Base-by-base conservation (phyloP, 2,329 filamentous ascomycete genomes). In the Cladophialophora bantiana region DNA sequence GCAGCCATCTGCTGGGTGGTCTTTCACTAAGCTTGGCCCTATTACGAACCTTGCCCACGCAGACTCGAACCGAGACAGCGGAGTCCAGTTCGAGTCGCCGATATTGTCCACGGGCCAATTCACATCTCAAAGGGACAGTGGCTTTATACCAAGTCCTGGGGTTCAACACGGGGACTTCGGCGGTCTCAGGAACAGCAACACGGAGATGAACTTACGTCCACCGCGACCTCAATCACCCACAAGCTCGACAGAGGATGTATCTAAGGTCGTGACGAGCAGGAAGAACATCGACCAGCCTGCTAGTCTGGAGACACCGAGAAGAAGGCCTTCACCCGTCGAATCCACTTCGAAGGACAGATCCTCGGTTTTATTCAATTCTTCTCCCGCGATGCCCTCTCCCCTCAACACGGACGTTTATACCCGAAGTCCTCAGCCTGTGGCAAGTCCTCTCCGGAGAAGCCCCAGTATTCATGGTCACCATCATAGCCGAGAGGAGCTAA, bases 261-360 rank as follows among this genome's bases (percentile, higher is more conserved):
- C 61, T 31, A 62, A 59, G 58, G n/a, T 52, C 4, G 40, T 31
- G 20, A 12, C 62, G 13, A 42, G 62, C 13, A 67, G 18, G 34
- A 26, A 26, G n/a, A 32, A 58, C 31, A 36, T 57, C 18, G 59
- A 59, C 20, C 62, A 64, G 42, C 18, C 20, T 35, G 40, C 38
- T 9, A 54, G 50, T 26, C 35, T 66, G 15, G 64, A 65, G 38
- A 71, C 69, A 13, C 67, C 65, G n/a, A 68, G 63, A 60, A 62
- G 70, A 58, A 68, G 73, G 52, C 74, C 77, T 42, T 77, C 77
- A 13, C 79, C 80, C 7, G 73, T 82, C 20, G 78, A 81, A 55
- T 77, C 81, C 20, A 80, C 78, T 7, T 77, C 78, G 35, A 82
- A 82, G 68, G 79, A 84, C 64, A 78, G 79, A 65, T 80, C 81